Percentiles rank a stretch among this genome's conserved stretches.
Conservation (phyloP, 208 protist species). For the Leishmania turanica region DNA sequence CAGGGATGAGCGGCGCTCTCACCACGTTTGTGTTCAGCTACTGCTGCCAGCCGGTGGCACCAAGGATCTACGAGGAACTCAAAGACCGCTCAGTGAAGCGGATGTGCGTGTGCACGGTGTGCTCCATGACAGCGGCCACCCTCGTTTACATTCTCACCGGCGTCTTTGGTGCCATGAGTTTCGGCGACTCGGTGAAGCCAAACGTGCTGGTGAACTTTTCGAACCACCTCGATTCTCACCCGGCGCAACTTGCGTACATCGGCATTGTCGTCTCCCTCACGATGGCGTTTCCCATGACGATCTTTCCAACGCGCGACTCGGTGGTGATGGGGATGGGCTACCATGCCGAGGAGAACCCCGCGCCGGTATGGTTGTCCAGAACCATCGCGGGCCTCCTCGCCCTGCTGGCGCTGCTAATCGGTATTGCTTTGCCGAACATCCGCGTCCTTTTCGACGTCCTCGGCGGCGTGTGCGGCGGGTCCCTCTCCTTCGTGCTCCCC, state of each 20-base stretch:
- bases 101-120: constrained; percentile 59
- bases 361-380: constrained; percentile 39
- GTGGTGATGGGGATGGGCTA: constrained; percentile 68
- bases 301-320: constrained; percentile 80
- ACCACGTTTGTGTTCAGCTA: constrained; percentile 80
- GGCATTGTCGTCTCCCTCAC: constrained; percentile 75
- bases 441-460: constrained; percentile 77
- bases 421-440: constrained; percentile 75
- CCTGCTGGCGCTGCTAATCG: constrained; percentile 63
- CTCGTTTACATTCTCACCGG: constrained; percentile 71
- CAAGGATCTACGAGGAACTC: constrained; percentile 78
- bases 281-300: constrained; percentile 85
- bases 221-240: constrained; percentile 41
- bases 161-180: constrained; percentile 68
- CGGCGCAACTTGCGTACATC: constrained; percentile 64
- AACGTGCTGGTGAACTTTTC: constrained; percentile 85
- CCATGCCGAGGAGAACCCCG: constrained; percentile 39
- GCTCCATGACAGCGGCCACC: constrained; percentile 64
- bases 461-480: constrained; percentile 72
- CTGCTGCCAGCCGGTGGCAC: constrained; percentile 83
- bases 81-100: constrained; percentile 43
- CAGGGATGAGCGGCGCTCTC: constrained; percentile 43
- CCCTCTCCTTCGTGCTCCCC: constrained; percentile 77
- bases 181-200: constrained; percentile 51
- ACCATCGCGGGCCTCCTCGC: constrained; percentile 54